phyloP scores from a whole-genome alignment of 2,329 filamentous ascomycete genomes.

The Calonectria pseudoturangicola region DNA sequence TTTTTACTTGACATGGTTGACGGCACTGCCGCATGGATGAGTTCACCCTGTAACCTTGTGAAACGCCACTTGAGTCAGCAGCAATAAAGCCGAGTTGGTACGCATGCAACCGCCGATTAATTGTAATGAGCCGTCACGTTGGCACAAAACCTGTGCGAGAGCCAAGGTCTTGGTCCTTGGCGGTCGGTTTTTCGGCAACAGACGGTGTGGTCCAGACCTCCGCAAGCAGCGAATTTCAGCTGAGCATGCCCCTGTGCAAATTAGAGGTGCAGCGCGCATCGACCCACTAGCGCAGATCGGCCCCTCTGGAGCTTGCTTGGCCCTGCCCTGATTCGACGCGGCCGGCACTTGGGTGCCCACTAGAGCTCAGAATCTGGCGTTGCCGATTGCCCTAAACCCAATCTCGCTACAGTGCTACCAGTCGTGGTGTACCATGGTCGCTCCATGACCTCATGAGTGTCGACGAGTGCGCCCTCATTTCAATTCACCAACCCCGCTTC shows the following conservation, averaged over 20 bases:
- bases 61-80: neutral
- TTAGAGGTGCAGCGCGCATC: constrained; percentile 32
- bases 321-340: constrained; percentile 24
- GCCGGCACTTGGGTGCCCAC: constrained; percentile 19
- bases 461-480: constrained; percentile 14
- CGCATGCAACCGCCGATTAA: neutral
- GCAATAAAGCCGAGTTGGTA: neutral
- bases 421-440: neutral
- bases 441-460: constrained; percentile 38
- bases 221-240: constrained; percentile 17
- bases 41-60: neutral
- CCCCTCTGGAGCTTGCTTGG: neutral
- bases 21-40: neutral
- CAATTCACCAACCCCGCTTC: constrained; percentile 17
- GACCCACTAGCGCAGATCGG: constrained; percentile 32
- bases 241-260: constrained; percentile 2
- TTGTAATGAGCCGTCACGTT: neutral
- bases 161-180: constrained; percentile 16
- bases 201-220: constrained; percentile 2
- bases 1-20: neutral
- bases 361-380: constrained; percentile 13
- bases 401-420: constrained; percentile 29
- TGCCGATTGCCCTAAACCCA: constrained; percentile 31
- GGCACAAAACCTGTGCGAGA: neutral
- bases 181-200: constrained; percentile 11